phyloP scores from a whole-genome alignment of 2,329 filamentous ascomycete species.

The Trichoderma atrobrunneum region DNA sequence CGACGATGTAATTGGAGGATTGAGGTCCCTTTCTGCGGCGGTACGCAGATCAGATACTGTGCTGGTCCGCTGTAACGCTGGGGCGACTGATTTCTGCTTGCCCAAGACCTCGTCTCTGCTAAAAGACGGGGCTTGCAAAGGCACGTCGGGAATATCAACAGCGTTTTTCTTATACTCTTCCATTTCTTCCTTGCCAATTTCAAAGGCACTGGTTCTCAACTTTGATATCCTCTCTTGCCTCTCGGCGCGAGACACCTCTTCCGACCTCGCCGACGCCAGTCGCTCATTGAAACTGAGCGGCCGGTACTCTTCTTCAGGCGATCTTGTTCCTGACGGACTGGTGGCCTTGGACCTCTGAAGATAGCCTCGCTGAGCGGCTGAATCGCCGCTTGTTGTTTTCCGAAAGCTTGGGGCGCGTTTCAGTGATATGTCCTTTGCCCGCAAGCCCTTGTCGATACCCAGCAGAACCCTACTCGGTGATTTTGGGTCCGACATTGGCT shows the following conservation, averaged over 20 bases:
- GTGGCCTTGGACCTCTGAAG: constrained; percentile 45
- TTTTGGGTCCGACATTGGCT: constrained; percentile 52
- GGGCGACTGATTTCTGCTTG: constrained; percentile 24
- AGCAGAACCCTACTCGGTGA: constrained; percentile 79
- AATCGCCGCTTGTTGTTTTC: constrained; percentile 22
- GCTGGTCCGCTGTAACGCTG: constrained; percentile 42
- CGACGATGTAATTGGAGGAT: background rate
- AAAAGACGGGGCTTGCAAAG: constrained; percentile 50
- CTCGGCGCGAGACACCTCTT: constrained; percentile 52
- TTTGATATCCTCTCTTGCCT: constrained; percentile 52
- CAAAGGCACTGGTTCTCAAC: constrained; percentile 55
- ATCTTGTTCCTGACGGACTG: constrained; percentile 26
- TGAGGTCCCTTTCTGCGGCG: constrained; percentile 22
- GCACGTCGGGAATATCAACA: constrained; percentile 50
- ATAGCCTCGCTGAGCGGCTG: constrained; percentile 34
- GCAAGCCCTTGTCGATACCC: constrained; percentile 86
- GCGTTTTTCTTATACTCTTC: constrained; percentile 58
- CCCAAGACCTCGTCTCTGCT: constrained; percentile 62
- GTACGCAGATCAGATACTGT: constrained; percentile 36
- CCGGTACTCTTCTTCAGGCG: constrained; percentile 35
- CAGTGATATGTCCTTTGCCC: constrained; percentile 77
- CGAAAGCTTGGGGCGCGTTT: constrained; percentile 63
- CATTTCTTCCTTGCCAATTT: constrained; percentile 56
- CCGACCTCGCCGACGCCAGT: constrained; percentile 65
- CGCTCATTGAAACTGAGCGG: constrained; percentile 77